Percentiles rank a stretch among this genome's conserved stretches.
Evolutionary conservation across 2,329 filamentous ascomycete species (phyloP).

Genomic region (Leptographium wingfieldii): DNA sequence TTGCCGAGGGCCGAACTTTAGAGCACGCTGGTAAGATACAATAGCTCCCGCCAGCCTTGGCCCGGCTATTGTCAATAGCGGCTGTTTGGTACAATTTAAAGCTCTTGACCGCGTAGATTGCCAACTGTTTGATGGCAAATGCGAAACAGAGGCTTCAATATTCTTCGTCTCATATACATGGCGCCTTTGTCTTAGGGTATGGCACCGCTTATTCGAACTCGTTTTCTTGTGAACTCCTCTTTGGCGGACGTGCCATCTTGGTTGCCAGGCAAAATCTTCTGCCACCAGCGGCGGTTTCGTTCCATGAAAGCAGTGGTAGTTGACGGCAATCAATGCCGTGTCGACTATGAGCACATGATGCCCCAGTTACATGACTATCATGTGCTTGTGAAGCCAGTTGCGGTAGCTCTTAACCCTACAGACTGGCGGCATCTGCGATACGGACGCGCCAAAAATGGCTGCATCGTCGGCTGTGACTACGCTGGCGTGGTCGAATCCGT

Average conservation of each 20-base stretch:
- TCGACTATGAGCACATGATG: constrained; percentile 10
- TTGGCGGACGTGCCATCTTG: background rate
- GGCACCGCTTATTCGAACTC: background rate
- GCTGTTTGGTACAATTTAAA: background rate
- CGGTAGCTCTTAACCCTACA: constrained; percentile 17
- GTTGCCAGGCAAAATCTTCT: background rate
- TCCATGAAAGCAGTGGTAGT: constrained; percentile 14
- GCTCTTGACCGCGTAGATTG: background rate
- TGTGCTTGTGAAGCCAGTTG: constrained; percentile 14
- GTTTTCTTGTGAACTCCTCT: background rate
- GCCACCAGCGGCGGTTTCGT: background rate
- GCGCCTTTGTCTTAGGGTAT: background rate
- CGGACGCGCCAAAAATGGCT: background rate
- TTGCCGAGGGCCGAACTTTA: background rate
- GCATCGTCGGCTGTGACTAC: constrained; percentile 26
- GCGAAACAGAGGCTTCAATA: background rate
- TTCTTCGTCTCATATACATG: background rate
- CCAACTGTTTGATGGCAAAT: background rate
- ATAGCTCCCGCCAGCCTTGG: no score
- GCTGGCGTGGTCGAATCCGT: constrained; percentile 32
- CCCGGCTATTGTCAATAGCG: no score
- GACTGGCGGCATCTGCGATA: constrained; percentile 13
- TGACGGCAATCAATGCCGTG: background rate
- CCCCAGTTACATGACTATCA: constrained; percentile 12
- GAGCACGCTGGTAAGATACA: no score